phyloP scores from a whole-genome alignment of 768 basidiomycete species.

The Tephrocybe sp. region DNA sequence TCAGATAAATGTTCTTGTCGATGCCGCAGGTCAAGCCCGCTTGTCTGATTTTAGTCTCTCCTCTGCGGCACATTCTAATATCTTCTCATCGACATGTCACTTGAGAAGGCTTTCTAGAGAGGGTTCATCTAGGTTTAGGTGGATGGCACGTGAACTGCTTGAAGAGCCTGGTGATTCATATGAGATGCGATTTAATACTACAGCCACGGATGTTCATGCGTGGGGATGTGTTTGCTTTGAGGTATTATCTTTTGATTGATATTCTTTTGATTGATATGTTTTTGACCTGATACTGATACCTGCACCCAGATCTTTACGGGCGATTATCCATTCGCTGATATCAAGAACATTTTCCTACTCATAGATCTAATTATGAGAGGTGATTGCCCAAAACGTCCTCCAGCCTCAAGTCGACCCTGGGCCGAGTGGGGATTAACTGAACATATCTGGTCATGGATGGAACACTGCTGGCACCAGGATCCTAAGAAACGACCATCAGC shows the following conservation, averaged over 20 bases:
- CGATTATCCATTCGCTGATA: no score
- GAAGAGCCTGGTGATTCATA: not conserved
- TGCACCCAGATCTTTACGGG: no score
- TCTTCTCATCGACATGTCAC: no score
- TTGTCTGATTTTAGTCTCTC: conserved; percentile 20
- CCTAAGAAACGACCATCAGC: not conserved
- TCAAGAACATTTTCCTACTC: no score
- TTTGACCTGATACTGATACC: no score
- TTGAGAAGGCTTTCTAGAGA: no score
- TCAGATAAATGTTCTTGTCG: conserved; percentile 16
- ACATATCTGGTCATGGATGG: conserved; percentile 1
- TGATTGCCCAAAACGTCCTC: no score
- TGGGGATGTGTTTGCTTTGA: not conserved
- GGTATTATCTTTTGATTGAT: not conserved
- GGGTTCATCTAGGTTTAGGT: no score
- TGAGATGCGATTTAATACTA: not conserved
- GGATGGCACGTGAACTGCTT: not conserved
- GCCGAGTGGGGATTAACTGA: not conserved
- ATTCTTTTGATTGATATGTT: no score
- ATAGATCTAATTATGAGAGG: no score
- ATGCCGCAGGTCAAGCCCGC: conserved; percentile 13
- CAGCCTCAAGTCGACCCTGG: not conserved
- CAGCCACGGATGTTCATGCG: not conserved
- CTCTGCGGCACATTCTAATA: conserved; percentile 12
- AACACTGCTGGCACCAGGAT: not conserved